phyloP scores from a whole-genome alignment of 768 basidiomycete species.

The Lepiota brunneoincarnata region DNA sequence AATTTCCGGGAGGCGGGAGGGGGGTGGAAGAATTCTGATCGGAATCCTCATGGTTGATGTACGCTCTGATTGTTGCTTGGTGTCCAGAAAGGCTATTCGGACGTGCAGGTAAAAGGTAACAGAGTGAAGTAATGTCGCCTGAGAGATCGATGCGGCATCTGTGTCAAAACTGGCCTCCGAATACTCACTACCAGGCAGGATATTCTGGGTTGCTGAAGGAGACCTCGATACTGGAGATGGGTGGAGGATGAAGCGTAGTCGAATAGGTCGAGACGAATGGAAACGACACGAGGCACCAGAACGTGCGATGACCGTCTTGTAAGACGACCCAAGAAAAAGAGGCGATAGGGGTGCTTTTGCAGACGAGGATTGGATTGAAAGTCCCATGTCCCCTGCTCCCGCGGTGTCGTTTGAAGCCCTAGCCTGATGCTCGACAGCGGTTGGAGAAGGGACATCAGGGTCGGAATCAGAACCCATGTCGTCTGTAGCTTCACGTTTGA shows the following conservation, averaged over 20 bases:
- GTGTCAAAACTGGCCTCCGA: constrained; percentile 52
- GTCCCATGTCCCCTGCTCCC: constrained; percentile 11
- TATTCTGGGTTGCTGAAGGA: constrained; percentile 42
- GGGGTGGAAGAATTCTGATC: constrained; percentile 66
- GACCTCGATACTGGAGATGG: constrained; percentile 49
- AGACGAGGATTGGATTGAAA: constrained; percentile 23
- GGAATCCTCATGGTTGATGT: constrained; percentile 66
- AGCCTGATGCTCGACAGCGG: constrained; percentile 10
- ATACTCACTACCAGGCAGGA: constrained; percentile 40
- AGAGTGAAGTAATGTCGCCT: constrained; percentile 79
- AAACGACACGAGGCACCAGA: constrained; percentile 94
- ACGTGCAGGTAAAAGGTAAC: constrained; percentile 76
- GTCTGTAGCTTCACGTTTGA: constrained; percentile 43
- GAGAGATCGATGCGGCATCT: constrained; percentile 75
- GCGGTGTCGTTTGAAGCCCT: constrained; percentile 10
- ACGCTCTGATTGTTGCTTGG: constrained; percentile 63
- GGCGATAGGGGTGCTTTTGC: constrained; percentile 40
- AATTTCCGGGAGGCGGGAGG: constrained; percentile 77
- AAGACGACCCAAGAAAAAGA: constrained; percentile 37
- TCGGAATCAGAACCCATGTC: constrained; percentile 34
- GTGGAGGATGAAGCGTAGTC: constrained; percentile 79
- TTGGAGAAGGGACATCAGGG: constrained; percentile 22
- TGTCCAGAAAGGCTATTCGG: constrained; percentile 75
- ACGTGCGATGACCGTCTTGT: constrained; percentile 63
- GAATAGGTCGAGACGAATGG: constrained; percentile 71